Evolutionary conservation across 2,329 filamentous ascomycete genomes (phyloP), one percentile per base, ranked within the genome.

Genomic region (Neospermospora avenae): DNA sequence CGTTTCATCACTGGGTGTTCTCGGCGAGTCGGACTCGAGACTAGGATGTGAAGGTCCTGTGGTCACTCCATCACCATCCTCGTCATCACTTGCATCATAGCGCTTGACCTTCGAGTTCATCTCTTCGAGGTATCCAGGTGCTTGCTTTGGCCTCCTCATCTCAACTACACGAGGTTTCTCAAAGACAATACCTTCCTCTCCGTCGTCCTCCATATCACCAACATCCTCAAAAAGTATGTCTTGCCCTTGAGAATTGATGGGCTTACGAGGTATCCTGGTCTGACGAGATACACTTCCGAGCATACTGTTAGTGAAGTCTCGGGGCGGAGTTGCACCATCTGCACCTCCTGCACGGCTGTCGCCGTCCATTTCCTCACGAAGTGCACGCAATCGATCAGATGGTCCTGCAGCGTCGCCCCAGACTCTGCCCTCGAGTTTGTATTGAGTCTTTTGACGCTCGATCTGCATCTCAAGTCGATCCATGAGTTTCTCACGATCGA

Each of bases 391-490:
- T 69, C 93, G 88, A 76, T 99, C 95, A 46, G 92, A 97, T 13
- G 95, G 93, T 37, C 91, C 91, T 65, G 89, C 82, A 55, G 83
- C 79, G 64, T 96, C 90, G 63, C 88, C 88, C 89, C 93, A 96
- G 8, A 91, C 87, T 74, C 91, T 91, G 67, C 95, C 95, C 75
- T 98, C 95, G 34, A 99, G 84, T 76, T 97, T 97, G 76, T 91
- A 96, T 73, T 98, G 93, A 0, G 95, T 98, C 83, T 98, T 98
- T 65, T 96, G 93, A 65, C 95, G 83, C 78, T 98, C 93, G 44
- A 99, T 85, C 76, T 98, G 95, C 80, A 91, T 96, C 75, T 96
- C 93, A 59, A 99, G 82, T 56, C 93, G 88, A 72, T 92, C 90
- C 89, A 99, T 96, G 67, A 99, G 86, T 71, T 84, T 87, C 71